phyloP scores from a whole-genome alignment of 257 asterid genomes.

The Ophiorrhiza pumila region DNA sequence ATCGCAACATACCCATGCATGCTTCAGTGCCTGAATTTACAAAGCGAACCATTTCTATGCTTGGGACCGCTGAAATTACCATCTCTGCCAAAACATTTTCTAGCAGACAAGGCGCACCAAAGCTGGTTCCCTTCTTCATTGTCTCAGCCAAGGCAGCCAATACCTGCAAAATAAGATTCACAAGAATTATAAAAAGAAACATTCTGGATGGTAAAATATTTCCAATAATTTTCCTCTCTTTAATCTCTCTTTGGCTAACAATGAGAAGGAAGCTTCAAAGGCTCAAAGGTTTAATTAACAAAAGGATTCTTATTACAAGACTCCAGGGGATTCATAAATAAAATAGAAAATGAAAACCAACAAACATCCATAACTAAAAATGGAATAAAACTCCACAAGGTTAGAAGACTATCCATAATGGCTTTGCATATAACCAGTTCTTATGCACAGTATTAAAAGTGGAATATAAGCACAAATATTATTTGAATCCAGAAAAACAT shows the following conservation, averaged over 20 bases:
- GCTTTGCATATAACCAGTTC: neutral
- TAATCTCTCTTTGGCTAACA: neutral
- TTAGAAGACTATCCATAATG: neutral
- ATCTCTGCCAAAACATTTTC: conserved; percentile 88
- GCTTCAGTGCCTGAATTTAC: conserved; percentile 99
- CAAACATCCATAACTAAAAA: neutral
- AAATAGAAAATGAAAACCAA: neutral
- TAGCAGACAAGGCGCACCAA: conserved; percentile 97
- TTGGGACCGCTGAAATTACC: conserved; percentile 96
- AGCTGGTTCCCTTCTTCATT: conserved; percentile 98
- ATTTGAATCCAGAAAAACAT: neutral
- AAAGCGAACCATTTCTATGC: conserved; percentile 96
- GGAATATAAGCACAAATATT: neutral
- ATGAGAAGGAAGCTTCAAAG: neutral
- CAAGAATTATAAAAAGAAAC: neutral
- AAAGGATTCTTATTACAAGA: neutral
- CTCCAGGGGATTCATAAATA: neutral
- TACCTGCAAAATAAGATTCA: conserved; percentile 40
- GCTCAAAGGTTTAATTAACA: neutral
- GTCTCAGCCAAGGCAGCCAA: conserved; percentile 90
- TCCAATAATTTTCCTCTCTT: neutral
- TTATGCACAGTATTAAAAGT: neutral
- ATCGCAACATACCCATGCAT: conserved; percentile 89
- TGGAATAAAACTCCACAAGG: neutral
- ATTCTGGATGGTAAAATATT: neutral